Conservation (phyloP, 2,329 filamentous ascomycete genomes). For the Diaporthe helianthi region DNA sequence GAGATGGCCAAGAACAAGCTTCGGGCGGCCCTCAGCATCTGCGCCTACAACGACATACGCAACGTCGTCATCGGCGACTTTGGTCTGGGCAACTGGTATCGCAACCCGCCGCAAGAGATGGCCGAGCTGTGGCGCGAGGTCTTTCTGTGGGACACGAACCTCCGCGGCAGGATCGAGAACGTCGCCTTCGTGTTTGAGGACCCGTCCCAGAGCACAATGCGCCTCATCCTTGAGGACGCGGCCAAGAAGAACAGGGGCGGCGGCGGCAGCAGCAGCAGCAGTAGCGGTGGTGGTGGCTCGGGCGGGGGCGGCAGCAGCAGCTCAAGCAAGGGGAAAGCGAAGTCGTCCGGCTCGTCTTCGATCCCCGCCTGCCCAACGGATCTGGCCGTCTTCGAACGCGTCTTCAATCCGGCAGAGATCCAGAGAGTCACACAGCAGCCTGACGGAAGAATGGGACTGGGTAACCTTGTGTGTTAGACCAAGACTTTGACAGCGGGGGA, state of each 20-base stretch:
- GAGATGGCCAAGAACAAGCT: constrained; percentile 78
- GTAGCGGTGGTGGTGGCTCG: constrained; percentile 33
- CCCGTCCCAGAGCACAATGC: constrained; percentile 58
- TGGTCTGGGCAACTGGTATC: constrained; percentile 67
- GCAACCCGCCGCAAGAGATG: constrained; percentile 70
- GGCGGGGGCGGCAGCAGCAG: constrained; percentile 36
- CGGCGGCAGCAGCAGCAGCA: constrained; percentile 42
- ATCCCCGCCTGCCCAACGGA: constrained; percentile 46
- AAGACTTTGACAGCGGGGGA: neutral
- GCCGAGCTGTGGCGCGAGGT: constrained; percentile 72
- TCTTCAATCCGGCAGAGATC: constrained; percentile 60
- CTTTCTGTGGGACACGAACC: constrained; percentile 67
- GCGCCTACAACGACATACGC: constrained; percentile 64
- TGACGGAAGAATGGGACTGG: constrained; percentile 62
- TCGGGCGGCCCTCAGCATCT: constrained; percentile 73
- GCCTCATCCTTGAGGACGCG: constrained; percentile 61
- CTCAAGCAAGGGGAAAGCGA: constrained; percentile 36
- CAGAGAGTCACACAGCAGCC: constrained; percentile 56
- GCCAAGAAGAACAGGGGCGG: constrained; percentile 56
- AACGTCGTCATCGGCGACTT: constrained; percentile 70
- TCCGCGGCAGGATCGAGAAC: constrained; percentile 66
- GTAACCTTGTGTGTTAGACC: constrained; percentile 53
- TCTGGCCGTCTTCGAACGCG: constrained; percentile 59
- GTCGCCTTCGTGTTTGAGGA: constrained; percentile 72
- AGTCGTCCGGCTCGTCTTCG: constrained; percentile 33